Percentiles rank a stretch among this genome's conserved stretches.
These are phyloP conservation scores for Herpetospermum pedunculosum DNA, from an alignment of 306 rosid species.

Conservation along the genomic window DNA sequence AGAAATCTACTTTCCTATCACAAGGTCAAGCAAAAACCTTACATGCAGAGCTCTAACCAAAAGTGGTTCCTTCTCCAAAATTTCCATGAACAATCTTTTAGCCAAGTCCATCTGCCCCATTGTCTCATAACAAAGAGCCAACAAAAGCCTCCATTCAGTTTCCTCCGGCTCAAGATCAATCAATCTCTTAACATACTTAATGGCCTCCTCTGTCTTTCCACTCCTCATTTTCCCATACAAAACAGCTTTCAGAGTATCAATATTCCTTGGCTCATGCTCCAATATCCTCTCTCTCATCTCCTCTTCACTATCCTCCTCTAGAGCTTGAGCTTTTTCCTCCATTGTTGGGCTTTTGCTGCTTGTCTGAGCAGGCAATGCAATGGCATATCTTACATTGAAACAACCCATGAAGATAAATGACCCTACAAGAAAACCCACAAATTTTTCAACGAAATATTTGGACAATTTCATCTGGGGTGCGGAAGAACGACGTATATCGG, in stretches of 20 bases:
- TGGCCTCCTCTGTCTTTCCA: conserved; percentile 59
- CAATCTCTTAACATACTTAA: conserved; percentile 62
- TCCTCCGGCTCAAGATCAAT: conserved; percentile 55
- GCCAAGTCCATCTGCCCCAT: conserved; percentile 57
- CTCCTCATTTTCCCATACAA: conserved; percentile 62
- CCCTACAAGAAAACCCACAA: conserved; percentile 49
- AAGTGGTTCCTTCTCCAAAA: conserved; percentile 61
- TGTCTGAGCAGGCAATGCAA: conserved; percentile 38
- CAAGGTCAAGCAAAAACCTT: conserved; percentile 18
- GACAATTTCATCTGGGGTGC: conserved; percentile 12
- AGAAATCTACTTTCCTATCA: not conserved
- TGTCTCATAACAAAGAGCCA: conserved; percentile 67
- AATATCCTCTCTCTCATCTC: conserved; percentile 43
- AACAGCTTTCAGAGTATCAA: conserved; percentile 66
- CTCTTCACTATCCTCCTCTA: conserved; percentile 29
- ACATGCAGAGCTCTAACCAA: conserved; percentile 84
- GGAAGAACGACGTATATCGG: not conserved
- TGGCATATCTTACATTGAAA: conserved; percentile 28
- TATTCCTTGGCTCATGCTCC: conserved; percentile 51
- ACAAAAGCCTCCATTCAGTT: conserved; percentile 80
- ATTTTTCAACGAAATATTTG: conserved; percentile 20
- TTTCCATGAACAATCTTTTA: conserved; percentile 45
- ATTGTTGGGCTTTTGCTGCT: conserved; percentile 18
- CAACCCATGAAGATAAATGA: conserved; percentile 44
- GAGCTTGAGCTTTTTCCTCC: conserved; percentile 24